Percentiles rank a stretch among this genome's conserved stretches.
Conservation (phyloP, 768 basidiomycete species). For the Aureoboletus auriporus region DNA sequence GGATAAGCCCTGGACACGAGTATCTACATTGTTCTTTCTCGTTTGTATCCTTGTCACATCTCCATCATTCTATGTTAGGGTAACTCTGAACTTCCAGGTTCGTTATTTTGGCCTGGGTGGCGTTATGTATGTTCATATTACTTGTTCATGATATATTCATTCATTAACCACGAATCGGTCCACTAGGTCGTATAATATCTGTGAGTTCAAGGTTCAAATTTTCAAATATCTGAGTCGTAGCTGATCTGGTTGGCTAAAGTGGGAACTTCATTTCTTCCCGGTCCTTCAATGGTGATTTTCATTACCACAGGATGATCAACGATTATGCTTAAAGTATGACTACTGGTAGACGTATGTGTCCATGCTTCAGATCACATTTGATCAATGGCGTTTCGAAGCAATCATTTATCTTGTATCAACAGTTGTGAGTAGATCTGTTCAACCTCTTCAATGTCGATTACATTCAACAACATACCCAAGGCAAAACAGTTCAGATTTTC, state of each 20-base stretch:
- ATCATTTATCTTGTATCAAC: not conserved
- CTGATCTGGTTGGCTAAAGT: not conserved
- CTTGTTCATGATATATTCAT: not conserved
- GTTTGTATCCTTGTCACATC: not conserved
- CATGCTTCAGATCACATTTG: too few species aligned
- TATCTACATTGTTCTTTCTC: not conserved
- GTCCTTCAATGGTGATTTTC: not conserved
- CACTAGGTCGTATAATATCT: not conserved
- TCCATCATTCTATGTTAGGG: not conserved
- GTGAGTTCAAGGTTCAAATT: not conserved
- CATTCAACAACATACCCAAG: not conserved
- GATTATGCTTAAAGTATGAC: not conserved
- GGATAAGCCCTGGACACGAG: not conserved
- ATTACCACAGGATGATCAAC: too few species aligned
- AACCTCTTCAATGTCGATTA: not conserved
- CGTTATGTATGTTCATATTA: not conserved
- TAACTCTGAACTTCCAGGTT: not conserved
- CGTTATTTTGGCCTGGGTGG: not conserved
- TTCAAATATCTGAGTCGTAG: too few species aligned
- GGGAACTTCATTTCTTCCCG: not conserved
- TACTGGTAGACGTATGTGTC: not conserved
- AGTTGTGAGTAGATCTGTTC: not conserved
- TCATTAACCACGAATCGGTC: not conserved
- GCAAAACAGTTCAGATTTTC: not conserved
- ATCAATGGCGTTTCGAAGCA: not conserved